Percentiles rank a stretch among this genome's conserved stretches.
These are phyloP conservation scores for Blastomyces parvus DNA, from an alignment of 2,329 filamentous ascomycete genomes.

Conservation along the genomic window DNA sequence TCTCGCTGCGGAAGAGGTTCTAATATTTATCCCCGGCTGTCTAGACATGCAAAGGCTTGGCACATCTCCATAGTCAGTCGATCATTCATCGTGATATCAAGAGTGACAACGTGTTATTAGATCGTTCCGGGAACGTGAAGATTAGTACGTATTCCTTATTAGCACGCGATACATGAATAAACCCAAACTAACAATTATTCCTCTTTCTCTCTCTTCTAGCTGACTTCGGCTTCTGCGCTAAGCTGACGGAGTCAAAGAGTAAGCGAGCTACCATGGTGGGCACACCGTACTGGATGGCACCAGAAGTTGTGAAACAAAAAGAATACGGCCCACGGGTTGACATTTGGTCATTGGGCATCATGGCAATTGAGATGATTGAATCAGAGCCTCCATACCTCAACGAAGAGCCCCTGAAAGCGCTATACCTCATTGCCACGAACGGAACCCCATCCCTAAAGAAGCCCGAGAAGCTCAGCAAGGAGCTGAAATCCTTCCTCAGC, in stretches of 20 bases:
- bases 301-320: constrained; percentile 98
- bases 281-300: constrained; percentile 99
- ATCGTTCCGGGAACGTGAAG: constrained; percentile 91
- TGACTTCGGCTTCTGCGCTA: constrained; percentile 98
- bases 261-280: constrained; percentile 99
- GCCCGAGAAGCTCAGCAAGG: constrained; percentile 94
- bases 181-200: constrained; percentile 19
- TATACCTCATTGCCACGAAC: constrained; percentile 96
- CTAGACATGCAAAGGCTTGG: constrained; percentile 88
- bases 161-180: constrained; percentile 14
- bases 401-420: constrained; percentile 91
- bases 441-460: constrained; percentile 96
- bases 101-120: constrained; percentile 93
- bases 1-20: not conserved
- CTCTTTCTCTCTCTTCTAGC: constrained; percentile 49
- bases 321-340: constrained; percentile 98
- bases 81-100: constrained; percentile 99
- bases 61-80: constrained; percentile 88
- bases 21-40: constrained; percentile 19
- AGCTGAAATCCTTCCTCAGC: constrained; percentile 92
- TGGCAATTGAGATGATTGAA: constrained; percentile 99
- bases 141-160: constrained; percentile 60
- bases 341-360: constrained; percentile 97
- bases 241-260: constrained; percentile 90
- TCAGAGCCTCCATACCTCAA: constrained; percentile 96